Percentiles rank a stretch among this genome's conserved stretches.
Evolutionary conservation across 164 flowering plant genomes (phyloP).

Genomic region (Cinnamomum micranthum): DNA sequence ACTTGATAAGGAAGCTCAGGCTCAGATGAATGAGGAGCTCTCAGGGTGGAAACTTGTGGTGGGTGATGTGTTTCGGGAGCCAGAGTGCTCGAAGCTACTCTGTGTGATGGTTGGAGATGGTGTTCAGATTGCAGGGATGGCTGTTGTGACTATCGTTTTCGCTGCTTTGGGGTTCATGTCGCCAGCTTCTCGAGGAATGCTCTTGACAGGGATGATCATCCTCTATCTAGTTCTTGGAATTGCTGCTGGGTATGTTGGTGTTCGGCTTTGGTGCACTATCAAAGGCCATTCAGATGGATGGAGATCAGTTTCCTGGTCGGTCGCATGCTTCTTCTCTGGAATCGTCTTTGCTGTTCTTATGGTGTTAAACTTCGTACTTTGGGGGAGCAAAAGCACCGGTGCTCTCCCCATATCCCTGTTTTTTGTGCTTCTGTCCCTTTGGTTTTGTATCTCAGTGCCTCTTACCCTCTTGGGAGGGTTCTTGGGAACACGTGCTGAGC

Average conservation of each 20-base stretch:
- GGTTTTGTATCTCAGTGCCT: constrained; percentile 47
- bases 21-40: constrained; percentile 71
- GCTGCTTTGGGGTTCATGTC: constrained; percentile 45
- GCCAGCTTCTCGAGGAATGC: constrained; percentile 42
- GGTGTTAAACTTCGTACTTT: constrained; percentile 30
- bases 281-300: constrained; percentile 36
- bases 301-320: constrained; percentile 33
- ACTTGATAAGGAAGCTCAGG: constrained; percentile 64
- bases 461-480: constrained; percentile 38
- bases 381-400: constrained; percentile 42
- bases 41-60: constrained; percentile 76
- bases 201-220: constrained; percentile 34
- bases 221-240: constrained; percentile 39
- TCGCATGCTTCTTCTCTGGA: constrained; percentile 43
- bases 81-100: constrained; percentile 26
- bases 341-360: constrained; percentile 28
- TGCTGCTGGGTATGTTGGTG: constrained; percentile 35
- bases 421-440: constrained; percentile 30
- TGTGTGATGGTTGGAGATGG: constrained; percentile 43
- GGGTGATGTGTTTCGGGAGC: constrained; percentile 63
- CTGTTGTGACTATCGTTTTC: constrained; percentile 35
- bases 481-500: constrained; percentile 30
- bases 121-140: constrained; percentile 39
- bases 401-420: constrained; percentile 37
- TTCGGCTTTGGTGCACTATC: constrained; percentile 36